Base-by-base conservation (phyloP, 192 early-diverging fungal species). In the Backusella luteola region DNA sequence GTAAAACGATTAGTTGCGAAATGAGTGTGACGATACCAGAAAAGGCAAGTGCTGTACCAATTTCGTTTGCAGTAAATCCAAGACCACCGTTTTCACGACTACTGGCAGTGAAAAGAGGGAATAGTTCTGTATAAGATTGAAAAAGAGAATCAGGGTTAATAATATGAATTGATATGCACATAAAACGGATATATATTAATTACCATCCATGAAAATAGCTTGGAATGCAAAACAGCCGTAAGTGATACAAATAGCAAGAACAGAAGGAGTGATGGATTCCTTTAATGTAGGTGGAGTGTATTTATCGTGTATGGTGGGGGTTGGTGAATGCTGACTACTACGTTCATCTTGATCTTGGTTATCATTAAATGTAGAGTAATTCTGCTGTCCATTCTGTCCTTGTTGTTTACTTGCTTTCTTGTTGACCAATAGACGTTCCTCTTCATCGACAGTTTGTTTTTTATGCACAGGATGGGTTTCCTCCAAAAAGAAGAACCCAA, bases 401-500 rank as follows among this genome's bases (percentile, higher is more conserved):
- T 52, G 12, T 29, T 39, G 38, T 39, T 53, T 38, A 66, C 42
- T 36, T 29, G 12, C 34, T 39, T 44, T 34, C 26, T 63, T 63
- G 3, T 23, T 23, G 34, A 36, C 9, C 34, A 38, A 5, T 69
- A 23, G 4, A 38, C 38, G n/a, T 69, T 41, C 68, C 12, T 69
- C 68, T 69, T 69, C 35, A 39, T 69, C 35, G 6, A 69, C 68
- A 23, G 0, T 0, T 69, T 69, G 9, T 19, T 41, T 23, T 23
- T 69, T 69, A 15, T 67, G 44, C 42, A 52, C 67, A 15, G 32
- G 36, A 4, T 78, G 63, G 7, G 89, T 90, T 67, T 93, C 91
- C 21, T 91, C 83, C 19, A 93, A 72, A 38, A 73, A 85, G 49
- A 86, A 77, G 0, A 84, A 11, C 1, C 88, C 91, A 42, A 89